These are phyloP conservation scores for Exophiala viscosa DNA, from an alignment of 2,329 filamentous ascomycete species.

Conservation along the genomic window DNA sequence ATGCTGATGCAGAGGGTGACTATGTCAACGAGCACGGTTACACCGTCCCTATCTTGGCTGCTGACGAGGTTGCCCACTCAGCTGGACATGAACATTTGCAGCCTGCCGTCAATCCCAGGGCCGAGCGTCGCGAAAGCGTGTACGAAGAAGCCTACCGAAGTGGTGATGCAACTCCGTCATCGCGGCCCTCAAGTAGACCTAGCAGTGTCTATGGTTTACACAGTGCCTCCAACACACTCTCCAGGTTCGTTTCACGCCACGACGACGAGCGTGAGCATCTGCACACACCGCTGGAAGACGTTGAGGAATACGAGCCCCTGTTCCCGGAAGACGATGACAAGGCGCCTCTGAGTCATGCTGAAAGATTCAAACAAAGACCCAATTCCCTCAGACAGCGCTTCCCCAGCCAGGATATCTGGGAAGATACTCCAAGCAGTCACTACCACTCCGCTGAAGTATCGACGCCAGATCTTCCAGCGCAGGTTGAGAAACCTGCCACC, in stretches of 20 bases:
- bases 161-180: constrained; percentile 51
- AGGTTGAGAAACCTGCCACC: constrained; percentile 34
- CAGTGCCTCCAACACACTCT: constrained; percentile 35
- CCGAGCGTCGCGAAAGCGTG: constrained; percentile 60
- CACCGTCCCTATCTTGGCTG: constrained; percentile 76
- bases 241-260: constrained; percentile 53
- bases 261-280: constrained; percentile 51
- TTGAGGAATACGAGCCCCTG: constrained; percentile 90
- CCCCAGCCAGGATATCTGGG: constrained; percentile 95
- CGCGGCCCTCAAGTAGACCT: constrained; percentile 61
- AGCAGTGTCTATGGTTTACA: constrained; percentile 59
- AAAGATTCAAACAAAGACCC: constrained; percentile 54
- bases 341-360: constrained; percentile 49
- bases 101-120: constrained; percentile 74
- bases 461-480: constrained; percentile 63
- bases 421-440: constrained; percentile 84
- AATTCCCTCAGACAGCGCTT: constrained; percentile 65
- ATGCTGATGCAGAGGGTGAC: constrained; percentile 45
- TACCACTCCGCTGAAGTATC: constrained; percentile 75
- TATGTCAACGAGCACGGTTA: constrained; percentile 60
- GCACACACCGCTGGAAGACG: constrained; percentile 73
- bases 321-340: constrained; percentile 76
- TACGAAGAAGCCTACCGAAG: constrained; percentile 53
- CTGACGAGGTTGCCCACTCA: constrained; percentile 79
- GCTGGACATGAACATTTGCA: constrained; percentile 65